Evolutionary conservation across 1,139 yeast genomes (phyloP).

Genomic region (Geotrichum candidum): DNA sequence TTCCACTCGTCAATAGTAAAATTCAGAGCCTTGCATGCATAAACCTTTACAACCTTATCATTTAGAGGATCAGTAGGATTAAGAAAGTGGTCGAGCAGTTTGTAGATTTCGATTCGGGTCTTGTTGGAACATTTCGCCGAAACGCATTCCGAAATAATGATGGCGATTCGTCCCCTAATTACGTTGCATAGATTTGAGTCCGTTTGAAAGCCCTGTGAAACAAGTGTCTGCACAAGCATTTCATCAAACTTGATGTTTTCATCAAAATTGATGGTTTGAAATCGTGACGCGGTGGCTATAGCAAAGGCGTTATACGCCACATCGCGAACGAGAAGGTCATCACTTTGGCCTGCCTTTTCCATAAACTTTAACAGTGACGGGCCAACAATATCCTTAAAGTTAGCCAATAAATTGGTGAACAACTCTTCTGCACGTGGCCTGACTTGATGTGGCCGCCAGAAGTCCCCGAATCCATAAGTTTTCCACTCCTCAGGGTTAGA

Average conservation of each 20-base stretch:
- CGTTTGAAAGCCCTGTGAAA: constrained; percentile 53
- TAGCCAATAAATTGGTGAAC: constrained; percentile 65
- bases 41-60: constrained; percentile 70
- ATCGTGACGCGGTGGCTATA: constrained; percentile 60
- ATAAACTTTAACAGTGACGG: constrained; percentile 61
- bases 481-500: constrained; percentile 91
- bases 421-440: constrained; percentile 85
- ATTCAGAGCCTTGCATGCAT: constrained; percentile 68
- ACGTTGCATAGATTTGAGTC: constrained; percentile 6
- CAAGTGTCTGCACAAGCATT: constrained; percentile 50
- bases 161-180: constrained; percentile 61
- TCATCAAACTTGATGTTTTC: constrained; percentile 60
- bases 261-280: constrained; percentile 20
- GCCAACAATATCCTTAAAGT: constrained; percentile 56
- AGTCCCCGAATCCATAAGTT: constrained; percentile 54
- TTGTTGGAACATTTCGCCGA: constrained; percentile 56
- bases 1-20: constrained; percentile 81
- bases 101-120: constrained; percentile 56
- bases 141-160: constrained; percentile 77
- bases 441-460: constrained; percentile 77
- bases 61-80: constrained; percentile 42
- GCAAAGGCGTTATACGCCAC: constrained; percentile 78
- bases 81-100: constrained; percentile 46
- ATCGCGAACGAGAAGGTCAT: constrained; percentile 64
- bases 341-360: constrained; percentile 43